These are phyloP conservation scores for Nemania serpens DNA, from an alignment of 2,329 filamentous ascomycete genomes.

Conservation along the genomic window DNA sequence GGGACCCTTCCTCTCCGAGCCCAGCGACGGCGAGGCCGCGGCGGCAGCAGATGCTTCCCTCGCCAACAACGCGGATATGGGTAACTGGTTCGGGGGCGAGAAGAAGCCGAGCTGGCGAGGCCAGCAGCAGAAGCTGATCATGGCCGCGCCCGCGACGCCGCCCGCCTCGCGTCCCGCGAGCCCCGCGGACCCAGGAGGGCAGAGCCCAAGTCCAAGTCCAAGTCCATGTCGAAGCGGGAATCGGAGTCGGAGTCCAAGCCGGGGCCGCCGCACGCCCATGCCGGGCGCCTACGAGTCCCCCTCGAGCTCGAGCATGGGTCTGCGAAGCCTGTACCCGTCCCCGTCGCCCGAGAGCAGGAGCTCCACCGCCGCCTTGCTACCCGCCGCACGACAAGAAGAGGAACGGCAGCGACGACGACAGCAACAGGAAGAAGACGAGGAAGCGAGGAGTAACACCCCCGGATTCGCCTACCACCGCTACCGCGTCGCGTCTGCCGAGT, in stretches of 20 bases:
- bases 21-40: slow-evolving; percentile 7
- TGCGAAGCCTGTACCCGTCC: slow-evolving; percentile 1
- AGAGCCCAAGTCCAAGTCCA: neutral
- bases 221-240: neutral
- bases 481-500: slow-evolving; percentile 12
- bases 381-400: neutral
- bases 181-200: neutral
- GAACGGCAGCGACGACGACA: neutral
- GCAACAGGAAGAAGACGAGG: neutral
- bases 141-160: slow-evolving; percentile 7
- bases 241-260: no score
- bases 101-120: slow-evolving; percentile 17
- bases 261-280: neutral
- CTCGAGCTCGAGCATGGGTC: slow-evolving; percentile 16
- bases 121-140: slow-evolving; percentile 10
- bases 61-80: no score
- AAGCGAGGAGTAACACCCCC: neutral
- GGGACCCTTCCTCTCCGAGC: slow-evolving; percentile 22
- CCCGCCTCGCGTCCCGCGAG: slow-evolving; percentile 3
- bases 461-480: neutral
- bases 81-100: neutral
- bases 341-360: slow-evolving; percentile 10
- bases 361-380: neutral
- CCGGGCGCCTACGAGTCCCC: slow-evolving; percentile 5
- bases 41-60: neutral